phyloP scores from a whole-genome alignment of 176 grass and related monocot species.

The Phragmites australis region DNA sequence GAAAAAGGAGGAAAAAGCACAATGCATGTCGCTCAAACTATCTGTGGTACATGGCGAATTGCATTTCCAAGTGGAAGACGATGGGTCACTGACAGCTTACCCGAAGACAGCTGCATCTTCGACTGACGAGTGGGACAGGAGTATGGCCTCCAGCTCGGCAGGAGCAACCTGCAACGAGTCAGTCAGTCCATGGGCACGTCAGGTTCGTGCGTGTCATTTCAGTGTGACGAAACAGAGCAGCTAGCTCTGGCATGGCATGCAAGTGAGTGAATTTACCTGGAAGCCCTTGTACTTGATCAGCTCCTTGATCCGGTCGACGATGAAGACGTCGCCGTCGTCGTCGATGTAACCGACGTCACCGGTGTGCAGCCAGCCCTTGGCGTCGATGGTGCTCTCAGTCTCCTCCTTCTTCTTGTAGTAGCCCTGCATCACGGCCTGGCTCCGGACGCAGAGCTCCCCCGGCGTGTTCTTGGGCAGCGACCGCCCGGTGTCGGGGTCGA shows the following conservation, averaged over 20 bases:
- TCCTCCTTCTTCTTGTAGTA: conserved; percentile 80
- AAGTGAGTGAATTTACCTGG: conserved; percentile 35
- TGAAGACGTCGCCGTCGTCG: conserved; percentile 84
- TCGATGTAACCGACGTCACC: conserved; percentile 94
- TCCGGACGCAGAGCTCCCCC: conserved; percentile 75
- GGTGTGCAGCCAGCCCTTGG: conserved; percentile 78
- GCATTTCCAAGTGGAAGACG: background rate
- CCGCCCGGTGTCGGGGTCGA: conserved; percentile 59
- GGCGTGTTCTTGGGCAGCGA: conserved; percentile 74
- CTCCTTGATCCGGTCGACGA: conserved; percentile 84
- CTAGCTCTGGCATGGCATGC: background rate
- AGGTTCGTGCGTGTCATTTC: too few relatives aligned
- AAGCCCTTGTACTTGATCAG: conserved; percentile 98
- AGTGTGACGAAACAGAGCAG: conserved; percentile 3
- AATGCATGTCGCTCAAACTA: background rate
- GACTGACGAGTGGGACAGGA: conserved; percentile 72
- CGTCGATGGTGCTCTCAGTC: conserved; percentile 73
- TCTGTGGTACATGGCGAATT: background rate
- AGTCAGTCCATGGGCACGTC: too few relatives aligned
- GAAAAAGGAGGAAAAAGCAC: background rate
- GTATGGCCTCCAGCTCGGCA: conserved; percentile 83
- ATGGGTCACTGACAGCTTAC: conserved; percentile 14
- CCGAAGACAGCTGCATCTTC: conserved; percentile 77
- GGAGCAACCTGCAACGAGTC: conserved; percentile 75
- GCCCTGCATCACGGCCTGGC: conserved; percentile 89